Evolutionary conservation across 2,329 filamentous ascomycete genomes (phyloP).

Genomic region (Ceratocystis cacaofunesta): DNA sequence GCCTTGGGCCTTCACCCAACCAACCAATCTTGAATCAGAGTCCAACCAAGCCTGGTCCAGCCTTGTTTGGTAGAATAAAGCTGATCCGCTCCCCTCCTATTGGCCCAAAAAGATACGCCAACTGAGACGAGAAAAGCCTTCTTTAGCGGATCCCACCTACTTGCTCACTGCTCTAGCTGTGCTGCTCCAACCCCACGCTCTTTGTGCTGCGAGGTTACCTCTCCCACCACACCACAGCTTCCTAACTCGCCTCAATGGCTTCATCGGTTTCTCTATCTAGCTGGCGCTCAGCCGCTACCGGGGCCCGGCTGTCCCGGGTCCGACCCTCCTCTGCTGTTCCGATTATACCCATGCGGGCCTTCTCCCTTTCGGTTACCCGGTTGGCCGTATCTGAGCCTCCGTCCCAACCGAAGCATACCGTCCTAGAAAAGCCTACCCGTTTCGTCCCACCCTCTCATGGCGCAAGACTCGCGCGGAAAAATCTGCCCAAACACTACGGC

Average conservation of each 20-base stretch:
- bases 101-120: neutral
- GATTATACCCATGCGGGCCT: neutral
- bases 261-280: neutral
- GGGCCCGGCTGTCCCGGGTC: neutral
- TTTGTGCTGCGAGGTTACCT: neutral
- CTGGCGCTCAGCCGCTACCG: neutral
- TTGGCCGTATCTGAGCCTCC: slow-evolving; percentile 7
- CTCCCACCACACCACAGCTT: neutral
- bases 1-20: neutral
- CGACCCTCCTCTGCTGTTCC: neutral
- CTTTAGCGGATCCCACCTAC: neutral
- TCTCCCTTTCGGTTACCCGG: neutral
- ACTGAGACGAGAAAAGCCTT: neutral
- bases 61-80: neutral
- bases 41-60: neutral
- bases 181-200: neutral
- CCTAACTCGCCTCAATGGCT: neutral
- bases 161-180: neutral
- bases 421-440: slow-evolving; percentile 73
- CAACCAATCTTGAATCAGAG: neutral
- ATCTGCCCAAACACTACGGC: slow-evolving; percentile 55
- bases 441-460: slow-evolving; percentile 90
- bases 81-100: neutral
- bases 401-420: slow-evolving; percentile 39
- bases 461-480: slow-evolving; percentile 45